phyloP scores from a whole-genome alignment of 1,139 yeast species.

The Kodamaea alishanica region DNA sequence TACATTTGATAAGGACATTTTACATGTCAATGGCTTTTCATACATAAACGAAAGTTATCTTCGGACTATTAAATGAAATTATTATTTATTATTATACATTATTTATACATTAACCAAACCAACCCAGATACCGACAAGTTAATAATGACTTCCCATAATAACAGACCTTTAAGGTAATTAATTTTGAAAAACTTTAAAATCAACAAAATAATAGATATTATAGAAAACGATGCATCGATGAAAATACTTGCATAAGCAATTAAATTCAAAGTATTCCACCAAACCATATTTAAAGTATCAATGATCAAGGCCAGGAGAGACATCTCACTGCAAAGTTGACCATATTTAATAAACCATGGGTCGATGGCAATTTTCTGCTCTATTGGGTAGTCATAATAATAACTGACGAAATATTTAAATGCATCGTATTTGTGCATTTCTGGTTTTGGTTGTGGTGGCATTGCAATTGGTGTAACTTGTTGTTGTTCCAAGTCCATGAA shows the following conservation, averaged over 20 bases:
- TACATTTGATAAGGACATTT: conserved; percentile 24
- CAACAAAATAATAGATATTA: conserved; percentile 6
- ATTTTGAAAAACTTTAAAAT: conserved; percentile 16
- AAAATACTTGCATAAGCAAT: conserved; percentile 1
- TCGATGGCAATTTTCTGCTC: conserved; percentile 13
- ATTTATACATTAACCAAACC: neutral
- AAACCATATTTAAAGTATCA: conserved; percentile 8
- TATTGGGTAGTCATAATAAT: conserved; percentile 18
- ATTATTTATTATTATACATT: neutral
- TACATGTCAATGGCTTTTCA: conserved; percentile 43
- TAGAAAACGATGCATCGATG: neutral
- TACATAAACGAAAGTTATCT: conserved; percentile 42
- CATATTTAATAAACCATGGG: conserved; percentile 16
- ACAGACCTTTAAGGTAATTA: conserved; percentile 17
- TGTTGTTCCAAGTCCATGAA: conserved; percentile 4
- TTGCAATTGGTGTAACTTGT: no score
- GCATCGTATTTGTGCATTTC: conserved; percentile 8
- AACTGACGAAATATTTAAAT: conserved; percentile 20
- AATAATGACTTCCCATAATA: conserved; percentile 4
- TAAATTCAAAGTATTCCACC: conserved; percentile 10
- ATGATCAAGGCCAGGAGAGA: conserved; percentile 5
- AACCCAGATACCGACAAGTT: neutral
- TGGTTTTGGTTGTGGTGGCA: neutral
- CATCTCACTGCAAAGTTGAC: conserved; percentile 9
- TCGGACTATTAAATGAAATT: conserved; percentile 3